A percentile compares a stretch with the other conserved stretches of the same genome.
phyloP scores from a whole-genome alignment of 1,284 basidiomycete genomes.

The Leccinum fallax region DNA sequence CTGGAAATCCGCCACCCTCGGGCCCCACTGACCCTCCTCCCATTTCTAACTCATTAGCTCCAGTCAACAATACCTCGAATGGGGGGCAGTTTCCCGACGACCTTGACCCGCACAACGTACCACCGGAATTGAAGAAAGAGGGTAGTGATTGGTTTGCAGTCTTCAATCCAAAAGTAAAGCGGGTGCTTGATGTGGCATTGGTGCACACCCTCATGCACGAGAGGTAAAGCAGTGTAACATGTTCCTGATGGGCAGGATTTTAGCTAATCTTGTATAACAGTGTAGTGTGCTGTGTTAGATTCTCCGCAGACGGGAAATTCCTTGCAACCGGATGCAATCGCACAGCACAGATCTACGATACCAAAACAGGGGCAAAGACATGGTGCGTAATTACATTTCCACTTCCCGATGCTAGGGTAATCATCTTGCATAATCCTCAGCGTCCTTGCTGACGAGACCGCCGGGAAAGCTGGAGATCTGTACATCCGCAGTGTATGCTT shows the following conservation, averaged over 20 bases:
- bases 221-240: conserved; percentile 57
- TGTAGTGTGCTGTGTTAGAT: conserved; percentile 83
- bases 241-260: background rate
- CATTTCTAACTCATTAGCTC: conserved; percentile 27
- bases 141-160: conserved; percentile 95
- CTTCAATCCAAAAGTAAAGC: conserved; percentile 87
- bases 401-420: conserved; percentile 4
- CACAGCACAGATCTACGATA: conserved; percentile 76
- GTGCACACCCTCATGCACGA: conserved; percentile 93
- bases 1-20: conserved; percentile 35
- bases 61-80: conserved; percentile 32
- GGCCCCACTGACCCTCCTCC: conserved; percentile 30
- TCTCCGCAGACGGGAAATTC: conserved; percentile 79
- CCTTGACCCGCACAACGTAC: conserved; percentile 49
- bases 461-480: conserved; percentile 69
- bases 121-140: conserved; percentile 70
- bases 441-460: conserved; percentile 68
- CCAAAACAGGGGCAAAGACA: conserved; percentile 66
- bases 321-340: conserved; percentile 82
- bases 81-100: conserved; percentile 47
- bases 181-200: conserved; percentile 82
- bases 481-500: conserved; percentile 88
- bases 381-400: conserved; percentile 43
- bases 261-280: conserved; percentile 36
- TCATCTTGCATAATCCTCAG: conserved; percentile 40